Percentiles rank a stretch among this genome's conserved stretches.
phyloP scores from a whole-genome alignment of 768 basidiomycete species.

The Suillus weaverae region DNA sequence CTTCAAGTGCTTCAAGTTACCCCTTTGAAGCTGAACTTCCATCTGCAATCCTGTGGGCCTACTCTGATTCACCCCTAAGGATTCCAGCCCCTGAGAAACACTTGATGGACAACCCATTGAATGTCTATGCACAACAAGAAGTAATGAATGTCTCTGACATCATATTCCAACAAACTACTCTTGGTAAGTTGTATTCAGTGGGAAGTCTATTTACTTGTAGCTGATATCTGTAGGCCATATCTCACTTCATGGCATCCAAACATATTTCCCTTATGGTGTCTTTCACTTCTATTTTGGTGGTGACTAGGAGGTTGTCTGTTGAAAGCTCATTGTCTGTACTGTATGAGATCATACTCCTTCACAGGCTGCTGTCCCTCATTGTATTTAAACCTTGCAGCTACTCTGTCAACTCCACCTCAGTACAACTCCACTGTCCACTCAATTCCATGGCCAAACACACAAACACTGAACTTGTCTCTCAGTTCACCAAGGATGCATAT shows the following conservation, averaged over 20 bases:
- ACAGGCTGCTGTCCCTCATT: background rate
- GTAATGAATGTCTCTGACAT: background rate
- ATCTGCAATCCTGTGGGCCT: background rate
- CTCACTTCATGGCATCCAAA: background rate
- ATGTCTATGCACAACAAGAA: too few species aligned
- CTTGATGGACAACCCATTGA: background rate
- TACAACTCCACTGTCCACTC: background rate
- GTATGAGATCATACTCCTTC: background rate
- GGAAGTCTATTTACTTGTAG: background rate
- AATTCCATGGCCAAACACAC: background rate
- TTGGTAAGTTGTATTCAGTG: background rate
- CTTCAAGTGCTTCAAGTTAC: background rate
- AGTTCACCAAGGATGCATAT: background rate
- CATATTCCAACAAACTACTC: background rate
- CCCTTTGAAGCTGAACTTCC: background rate
- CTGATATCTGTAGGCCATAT: background rate
- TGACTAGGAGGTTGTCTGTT: too few species aligned
- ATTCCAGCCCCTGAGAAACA: background rate
- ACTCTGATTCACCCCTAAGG: background rate
- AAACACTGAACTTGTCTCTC: too few species aligned
- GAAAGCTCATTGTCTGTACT: too few species aligned
- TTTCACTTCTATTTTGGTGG: too few species aligned
- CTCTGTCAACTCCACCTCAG: background rate
- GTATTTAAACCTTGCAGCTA: background rate
- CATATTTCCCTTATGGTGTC: too few species aligned